phyloP scores from a whole-genome alignment of 140 eudicot species.

The Erigeron philadelphicus region DNA sequence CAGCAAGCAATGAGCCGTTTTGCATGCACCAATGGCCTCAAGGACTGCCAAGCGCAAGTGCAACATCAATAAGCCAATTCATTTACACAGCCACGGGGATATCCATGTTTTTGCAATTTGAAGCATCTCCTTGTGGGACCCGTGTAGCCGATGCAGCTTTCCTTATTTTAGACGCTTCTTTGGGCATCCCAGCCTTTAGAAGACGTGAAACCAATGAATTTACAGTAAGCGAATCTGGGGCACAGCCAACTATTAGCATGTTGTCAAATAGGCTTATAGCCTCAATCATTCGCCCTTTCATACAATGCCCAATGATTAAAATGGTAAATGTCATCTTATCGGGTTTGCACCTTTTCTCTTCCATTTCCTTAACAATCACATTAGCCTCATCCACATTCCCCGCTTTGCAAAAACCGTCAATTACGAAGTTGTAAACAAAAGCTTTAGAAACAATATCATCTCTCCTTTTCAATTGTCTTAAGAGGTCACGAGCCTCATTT shows the following conservation, averaged over 20 bases:
- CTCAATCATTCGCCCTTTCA: slow-evolving; percentile 88
- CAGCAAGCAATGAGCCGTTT: slow-evolving; percentile 9
- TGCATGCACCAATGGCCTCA: slow-evolving; percentile 22
- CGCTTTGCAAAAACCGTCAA: slow-evolving; percentile 83
- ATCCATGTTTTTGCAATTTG: slow-evolving; percentile 27
- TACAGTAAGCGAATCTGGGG: slow-evolving; percentile 64
- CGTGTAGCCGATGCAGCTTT: slow-evolving; percentile 36
- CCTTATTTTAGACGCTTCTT: slow-evolving; percentile 60
- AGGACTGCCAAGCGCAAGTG: slow-evolving; percentile 17
- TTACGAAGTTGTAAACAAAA: slow-evolving; percentile 77
- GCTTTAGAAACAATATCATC: slow-evolving; percentile 55
- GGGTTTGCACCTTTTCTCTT: slow-evolving; percentile 59
- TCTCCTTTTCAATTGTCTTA: slow-evolving; percentile 49
- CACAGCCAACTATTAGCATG: slow-evolving; percentile 59
- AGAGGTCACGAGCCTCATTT: slow-evolving; percentile 59
- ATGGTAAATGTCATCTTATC: slow-evolving; percentile 83
- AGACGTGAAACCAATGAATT: slow-evolving; percentile 58
- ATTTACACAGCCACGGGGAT: slow-evolving; percentile 56
- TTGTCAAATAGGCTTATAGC: slow-evolving; percentile 61
- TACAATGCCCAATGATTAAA: slow-evolving; percentile 85
- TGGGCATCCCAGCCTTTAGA: slow-evolving; percentile 82
- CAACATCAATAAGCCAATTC: slow-evolving; percentile 27
- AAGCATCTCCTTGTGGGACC: slow-evolving; percentile 28
- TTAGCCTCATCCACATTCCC: slow-evolving; percentile 87
- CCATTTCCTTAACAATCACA: slow-evolving; percentile 64